Conservation (phyloP, 208 protist species). For the Trichomonas vaginalis region DNA sequence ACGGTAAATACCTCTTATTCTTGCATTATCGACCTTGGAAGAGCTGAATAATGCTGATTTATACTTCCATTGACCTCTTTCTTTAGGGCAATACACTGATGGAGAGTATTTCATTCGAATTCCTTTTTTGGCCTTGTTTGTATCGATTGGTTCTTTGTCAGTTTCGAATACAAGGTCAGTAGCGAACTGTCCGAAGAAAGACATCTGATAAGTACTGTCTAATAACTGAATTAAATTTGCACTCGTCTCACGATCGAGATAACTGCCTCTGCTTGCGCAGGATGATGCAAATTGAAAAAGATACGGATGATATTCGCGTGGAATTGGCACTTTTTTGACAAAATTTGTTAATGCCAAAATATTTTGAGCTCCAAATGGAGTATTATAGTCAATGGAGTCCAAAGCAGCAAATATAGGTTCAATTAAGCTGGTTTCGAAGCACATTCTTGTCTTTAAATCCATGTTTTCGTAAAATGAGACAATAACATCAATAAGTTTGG, state of each 20-base stretch:
- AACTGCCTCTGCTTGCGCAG: not conserved
- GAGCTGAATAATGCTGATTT: not conserved
- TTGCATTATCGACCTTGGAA: not conserved
- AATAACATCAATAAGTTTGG: not conserved
- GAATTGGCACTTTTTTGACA: not conserved
- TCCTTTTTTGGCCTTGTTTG: not conserved
- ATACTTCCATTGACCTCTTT: not conserved
- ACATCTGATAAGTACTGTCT: not conserved
- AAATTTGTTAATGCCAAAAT: not conserved
- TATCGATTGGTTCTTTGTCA: not conserved
- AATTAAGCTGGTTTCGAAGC: not conserved
- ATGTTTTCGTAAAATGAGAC: not conserved
- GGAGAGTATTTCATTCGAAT: not conserved
- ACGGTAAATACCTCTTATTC: not conserved
- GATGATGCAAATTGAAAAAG: not conserved
- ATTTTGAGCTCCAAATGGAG: not conserved
- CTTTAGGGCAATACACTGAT: not conserved
- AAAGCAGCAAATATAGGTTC: not conserved
- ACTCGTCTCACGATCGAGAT: not conserved
- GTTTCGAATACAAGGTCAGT: not conserved
- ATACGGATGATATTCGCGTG: not conserved
- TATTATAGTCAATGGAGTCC: not conserved
- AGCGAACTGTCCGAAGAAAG: not conserved
- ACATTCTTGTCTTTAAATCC: not conserved
- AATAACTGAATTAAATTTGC: not conserved